Base-by-base conservation (phyloP, 805 yeast genomes). In the Candida ponderosae region DNA sequence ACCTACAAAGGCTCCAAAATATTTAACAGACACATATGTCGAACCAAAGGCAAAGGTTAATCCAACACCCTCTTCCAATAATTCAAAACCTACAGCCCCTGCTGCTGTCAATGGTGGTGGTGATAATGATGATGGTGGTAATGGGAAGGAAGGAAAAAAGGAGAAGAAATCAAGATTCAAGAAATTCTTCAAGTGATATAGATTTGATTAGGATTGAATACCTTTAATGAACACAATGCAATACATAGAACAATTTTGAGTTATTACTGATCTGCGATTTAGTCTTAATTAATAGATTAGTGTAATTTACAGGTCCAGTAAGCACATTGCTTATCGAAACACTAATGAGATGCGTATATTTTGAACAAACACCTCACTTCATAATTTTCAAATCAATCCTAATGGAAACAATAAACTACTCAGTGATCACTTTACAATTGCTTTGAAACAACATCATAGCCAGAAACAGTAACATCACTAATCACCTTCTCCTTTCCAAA, bases 81-180 rank as follows among this genome's bases (percentile, higher is more conserved):
- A 45, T 7, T 30, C 38, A 34, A 35, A 42, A 15, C 32, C 40
- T 21, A 37, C 35, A 13, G 34, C 28, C 13, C 35, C 44, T 23
- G 28, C 38, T 27, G 34, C 30, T 34, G n/a, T n/a, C n/a, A n/a
- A 24, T 9, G 13, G n/a, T 24, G 13, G 13, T 9, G 13, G 13
- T 9, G 13, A 24, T 9, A 7, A 7, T 24, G 13, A 7, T 24
- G 27, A 24, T 9, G 13, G 13, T 6, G 27, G n/a, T 26, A 26
- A 6, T 31, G 24, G 19, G 40, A 40, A 3, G 37, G 43, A n/a
- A 41, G 53, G 57, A 27, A 65, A 66, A 33, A 66, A 65, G 46
- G 72, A 67, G 39, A 68, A 73, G 52, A 63, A 66, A 29, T 58
- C 64, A 13, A 70, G 68, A 43, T 64, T 75, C 39, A 66, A 68